Base-by-base conservation (phyloP, 1,284 basidiomycete genomes). In the Ganoderma meredithae region DNA sequence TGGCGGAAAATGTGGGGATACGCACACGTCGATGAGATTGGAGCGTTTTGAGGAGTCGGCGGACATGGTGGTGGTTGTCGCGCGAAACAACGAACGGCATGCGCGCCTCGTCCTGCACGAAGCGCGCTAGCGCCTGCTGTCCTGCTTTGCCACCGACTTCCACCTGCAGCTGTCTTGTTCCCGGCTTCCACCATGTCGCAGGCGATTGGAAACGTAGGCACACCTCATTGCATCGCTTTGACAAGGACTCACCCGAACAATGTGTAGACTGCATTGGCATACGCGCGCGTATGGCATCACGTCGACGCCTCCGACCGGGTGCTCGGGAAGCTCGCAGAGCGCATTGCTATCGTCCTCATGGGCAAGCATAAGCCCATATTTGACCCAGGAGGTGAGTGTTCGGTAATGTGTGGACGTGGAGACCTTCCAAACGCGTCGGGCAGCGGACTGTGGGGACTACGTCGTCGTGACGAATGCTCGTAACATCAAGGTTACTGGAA, bases 361-460 rank as follows among this genome's bases (percentile, higher is more conserved):
- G 98, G 98, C 79, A 99, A 99, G 84, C 95, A 99, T 82, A 99
- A 99, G 80, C 97, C 98, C 22, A 95, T 98, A 62, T 99, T 95
- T 76, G 95, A 99, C 81, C 95, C 95, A 27, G 87, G 91, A 74
- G 89, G 96, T 95, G 90, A 82, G 3, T 58, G 12, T 44, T n/a
- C 58, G 52, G 36, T 60, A 25, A 39, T 10, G 19, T 39, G n/a
- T 65, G n/a, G 17, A 56, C 19, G 31, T 25, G 59, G 27, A 52
- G 52, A 10, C 12, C 39, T 40, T n/a, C n/a, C 59, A 19, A 60
- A 65, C 31, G 10, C 33, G 12, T 62, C 25, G 44, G 70, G 0
- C 69, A 97, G 96, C 92, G 72, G 96, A 98, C 80, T 95, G 95
- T 65, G 97, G 98, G 40, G 98, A 99, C 88, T 99, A 99, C 80